Evolutionary conservation across 495 filamentous ascomycete species (phyloP), one percentile per base, ranked within the genome.

Genomic region (Lasiosphaeria miniovina): DNA sequence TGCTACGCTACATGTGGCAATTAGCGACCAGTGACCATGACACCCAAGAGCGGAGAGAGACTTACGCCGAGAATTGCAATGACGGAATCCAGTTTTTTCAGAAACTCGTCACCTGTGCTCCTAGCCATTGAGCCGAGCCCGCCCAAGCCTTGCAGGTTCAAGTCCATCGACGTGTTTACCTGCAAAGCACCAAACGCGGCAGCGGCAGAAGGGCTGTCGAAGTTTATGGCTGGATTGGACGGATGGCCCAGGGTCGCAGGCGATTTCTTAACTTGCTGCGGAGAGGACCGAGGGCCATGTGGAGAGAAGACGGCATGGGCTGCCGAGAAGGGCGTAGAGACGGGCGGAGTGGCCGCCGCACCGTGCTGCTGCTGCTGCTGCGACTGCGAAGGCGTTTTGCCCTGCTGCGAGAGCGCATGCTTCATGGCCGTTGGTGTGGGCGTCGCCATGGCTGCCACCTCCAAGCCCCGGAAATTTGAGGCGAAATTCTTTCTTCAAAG

Each of bases 31-130:
- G 6, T 6, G 12, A 6, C 2, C n/a, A 9, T n/a, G 34, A 4
- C 7, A 24, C 7, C 36, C 9, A 11, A 14, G 14, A 8, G 17
- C 14, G 24, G 7, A 14, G 17, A 9, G 8, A 46, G 2, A 61
- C 71, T 15, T 64, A 73, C 70, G 17, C 63, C 63, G 33, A 74
- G 60, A 6, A 67, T 62, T 7, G 73, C 74, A 48, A 88, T 74
- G 4, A 88, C 78, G 24, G 64, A 65, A 46, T 84, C 80, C 59
- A 88, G 67, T 49, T 77, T 75, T 66, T 79, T 80, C 43, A 78
- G 70, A 52, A 78, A 69, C 62, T 88, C 84, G 40, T 87, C 85
- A 45, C 88, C 85, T 54, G 82, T 80, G 4, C 71, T 75, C 51
- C 71, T 74, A 6, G 66, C 67, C 34, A 74, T 57, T 12, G 54